These are phyloP conservation scores for Globisporangium sylvaticum DNA, from an alignment of 352 stramenopile genomes.

Conservation along the genomic window DNA sequence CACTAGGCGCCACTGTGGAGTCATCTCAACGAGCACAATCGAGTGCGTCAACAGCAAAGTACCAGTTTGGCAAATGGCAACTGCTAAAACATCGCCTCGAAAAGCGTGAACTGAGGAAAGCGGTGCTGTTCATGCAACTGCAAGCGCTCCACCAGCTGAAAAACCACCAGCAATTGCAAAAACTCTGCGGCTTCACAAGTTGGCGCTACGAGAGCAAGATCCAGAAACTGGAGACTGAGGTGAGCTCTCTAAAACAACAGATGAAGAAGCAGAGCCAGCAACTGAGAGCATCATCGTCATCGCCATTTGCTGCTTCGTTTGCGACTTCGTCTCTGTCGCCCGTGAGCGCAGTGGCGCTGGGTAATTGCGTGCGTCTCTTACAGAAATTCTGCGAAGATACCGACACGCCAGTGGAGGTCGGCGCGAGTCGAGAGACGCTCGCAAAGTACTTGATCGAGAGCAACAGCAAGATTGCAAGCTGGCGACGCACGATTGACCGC, in stretches of 20 bases:
- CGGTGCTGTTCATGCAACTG: conserved; percentile 11
- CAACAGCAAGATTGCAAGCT: conserved; percentile 40
- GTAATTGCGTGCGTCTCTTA: conserved; percentile 43
- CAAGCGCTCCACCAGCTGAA: not conserved
- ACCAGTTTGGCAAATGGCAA: conserved; percentile 21
- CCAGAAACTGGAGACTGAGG: conserved; percentile 16
- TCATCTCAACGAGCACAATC: not conserved
- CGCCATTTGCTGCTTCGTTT: not conserved
- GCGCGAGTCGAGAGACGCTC: conserved; percentile 13
- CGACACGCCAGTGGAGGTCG: conserved; percentile 13
- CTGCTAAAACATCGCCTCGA: conserved; percentile 17
- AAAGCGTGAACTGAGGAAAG: conserved; percentile 15
- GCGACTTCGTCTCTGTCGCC: conserved; percentile 12
- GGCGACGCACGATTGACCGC: conserved; percentile 40
- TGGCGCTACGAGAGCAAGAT: conserved; percentile 18
- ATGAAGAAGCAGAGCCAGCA: not conserved
- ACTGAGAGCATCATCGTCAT: not conserved
- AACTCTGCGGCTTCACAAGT: not conserved
- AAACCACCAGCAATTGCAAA: not conserved
- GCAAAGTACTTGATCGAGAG: conserved; percentile 37
- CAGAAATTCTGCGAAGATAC: conserved; percentile 38
- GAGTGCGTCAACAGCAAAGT: no score
- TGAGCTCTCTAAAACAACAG: not conserved
- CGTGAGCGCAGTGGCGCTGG: conserved; percentile 31
- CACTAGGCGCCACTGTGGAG: conserved; percentile 10